These are phyloP conservation scores for Gynochthodes officinalis DNA, from an alignment of 257 asterid species.

Conservation along the genomic window DNA sequence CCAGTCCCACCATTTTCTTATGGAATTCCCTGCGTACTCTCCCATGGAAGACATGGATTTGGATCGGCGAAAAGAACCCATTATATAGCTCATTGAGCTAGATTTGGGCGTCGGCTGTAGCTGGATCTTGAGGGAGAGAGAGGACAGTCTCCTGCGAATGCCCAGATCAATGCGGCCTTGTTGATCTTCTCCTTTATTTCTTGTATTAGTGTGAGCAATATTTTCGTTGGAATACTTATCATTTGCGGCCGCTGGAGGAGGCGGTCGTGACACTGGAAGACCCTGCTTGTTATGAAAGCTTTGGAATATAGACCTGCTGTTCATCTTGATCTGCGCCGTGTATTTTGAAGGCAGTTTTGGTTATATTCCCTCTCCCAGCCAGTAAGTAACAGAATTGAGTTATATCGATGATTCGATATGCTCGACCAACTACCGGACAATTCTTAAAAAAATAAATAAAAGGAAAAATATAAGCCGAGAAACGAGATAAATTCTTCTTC, in stretches of 20 bases:
- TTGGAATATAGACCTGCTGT: constrained; percentile 43
- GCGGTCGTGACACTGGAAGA: constrained; percentile 49
- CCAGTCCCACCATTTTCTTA: constrained; percentile 81
- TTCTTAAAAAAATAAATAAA: too few species aligned
- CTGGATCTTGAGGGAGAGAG: constrained; percentile 52
- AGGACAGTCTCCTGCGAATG: constrained; percentile 63
- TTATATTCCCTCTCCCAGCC: too few species aligned
- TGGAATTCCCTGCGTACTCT: constrained; percentile 46
- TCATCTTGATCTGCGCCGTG: constrained; percentile 28
- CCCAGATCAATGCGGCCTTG: background rate
- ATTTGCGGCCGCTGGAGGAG: constrained; percentile 12
- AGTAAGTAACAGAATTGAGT: too few species aligned
- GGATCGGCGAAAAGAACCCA: constrained; percentile 49
- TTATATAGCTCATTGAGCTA: background rate
- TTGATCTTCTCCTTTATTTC: background rate
- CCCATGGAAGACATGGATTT: constrained; percentile 53
- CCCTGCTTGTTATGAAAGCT: constrained; percentile 44
- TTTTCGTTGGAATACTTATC: background rate
- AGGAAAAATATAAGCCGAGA: too few species aligned
- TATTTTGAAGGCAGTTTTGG: too few species aligned
- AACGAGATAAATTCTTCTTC: too few species aligned
- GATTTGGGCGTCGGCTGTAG: constrained; percentile 24
- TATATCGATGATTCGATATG: too few species aligned
- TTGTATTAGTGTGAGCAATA: background rate
- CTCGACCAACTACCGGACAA: too few species aligned